Evolutionary conservation across 2,329 filamentous ascomycete genomes (phyloP).

Genomic region (Talaromyces sp.): DNA sequence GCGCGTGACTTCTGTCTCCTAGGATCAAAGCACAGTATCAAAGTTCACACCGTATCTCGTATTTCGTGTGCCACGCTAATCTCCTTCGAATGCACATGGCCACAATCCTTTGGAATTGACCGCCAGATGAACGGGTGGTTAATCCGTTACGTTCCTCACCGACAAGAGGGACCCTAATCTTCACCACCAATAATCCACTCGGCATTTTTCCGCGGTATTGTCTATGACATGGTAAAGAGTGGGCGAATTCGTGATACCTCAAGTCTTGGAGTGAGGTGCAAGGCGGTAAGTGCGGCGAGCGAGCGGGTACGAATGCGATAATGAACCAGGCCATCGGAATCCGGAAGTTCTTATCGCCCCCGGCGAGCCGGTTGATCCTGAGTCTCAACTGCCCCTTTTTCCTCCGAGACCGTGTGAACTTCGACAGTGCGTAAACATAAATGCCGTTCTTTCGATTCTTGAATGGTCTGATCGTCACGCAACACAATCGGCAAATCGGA

Average conservation of each 20-base stretch:
- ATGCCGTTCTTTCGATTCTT: neutral
- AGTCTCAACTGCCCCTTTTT: neutral
- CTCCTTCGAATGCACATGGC: neutral
- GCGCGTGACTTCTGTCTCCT: neutral
- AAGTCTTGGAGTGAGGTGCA: neutral
- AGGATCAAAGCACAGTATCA: neutral
- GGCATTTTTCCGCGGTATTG: neutral
- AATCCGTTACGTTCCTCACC: neutral
- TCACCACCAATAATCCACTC: neutral
- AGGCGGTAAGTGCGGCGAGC: constrained; percentile 3
- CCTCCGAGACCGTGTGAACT: neutral
- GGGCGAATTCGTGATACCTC: neutral
- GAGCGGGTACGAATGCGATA: neutral
- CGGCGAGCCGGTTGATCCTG: neutral
- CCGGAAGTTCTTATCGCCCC: constrained; percentile 4
- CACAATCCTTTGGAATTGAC: neutral
- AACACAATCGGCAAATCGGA: neutral
- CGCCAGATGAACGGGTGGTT: neutral
- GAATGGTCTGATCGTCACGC: neutral
- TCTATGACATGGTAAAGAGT: neutral
- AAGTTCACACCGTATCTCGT: neutral
- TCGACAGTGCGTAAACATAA: neutral
- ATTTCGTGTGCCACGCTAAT: neutral
- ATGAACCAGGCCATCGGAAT: constrained; percentile 6
- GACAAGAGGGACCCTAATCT: neutral